A percentile compares a stretch with the other conserved stretches of the same genome.
phyloP scores from a whole-genome alignment of 257 asterid species.

The Jacaranda copaia region DNA sequence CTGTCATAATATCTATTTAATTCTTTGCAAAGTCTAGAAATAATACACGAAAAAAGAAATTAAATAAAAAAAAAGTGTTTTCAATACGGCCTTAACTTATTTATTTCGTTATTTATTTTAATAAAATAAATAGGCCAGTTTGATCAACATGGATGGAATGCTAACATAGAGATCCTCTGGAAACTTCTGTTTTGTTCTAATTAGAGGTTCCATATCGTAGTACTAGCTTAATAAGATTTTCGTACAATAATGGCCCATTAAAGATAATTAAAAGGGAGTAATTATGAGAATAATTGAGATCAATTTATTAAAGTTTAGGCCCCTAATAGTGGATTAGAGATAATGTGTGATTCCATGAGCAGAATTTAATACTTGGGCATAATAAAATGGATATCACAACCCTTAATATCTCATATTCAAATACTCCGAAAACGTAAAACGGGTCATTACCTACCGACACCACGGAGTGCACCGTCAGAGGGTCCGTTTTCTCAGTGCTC shows the following conservation, averaged over 20 bases:
- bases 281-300: conserved; percentile 31
- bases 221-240: background rate
- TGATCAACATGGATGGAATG: too few relatives aligned
- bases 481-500: conserved; percentile 17
- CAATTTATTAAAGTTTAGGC: background rate
- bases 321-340: background rate
- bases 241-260: conserved; percentile 7
- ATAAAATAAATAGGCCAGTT: too few relatives aligned
- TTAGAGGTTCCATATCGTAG: background rate
- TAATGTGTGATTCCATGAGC: background rate
- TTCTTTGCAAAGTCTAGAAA: background rate
- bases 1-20: background rate
- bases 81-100: too few relatives aligned
- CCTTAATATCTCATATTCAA: background rate
- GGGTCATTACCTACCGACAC: conserved; percentile 26
- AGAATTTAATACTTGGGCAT: background rate
- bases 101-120: too few relatives aligned
- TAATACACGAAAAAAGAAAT: background rate
- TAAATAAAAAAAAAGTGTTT: too few relatives aligned
- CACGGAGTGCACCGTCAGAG: background rate
- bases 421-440: background rate
- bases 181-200: background rate
- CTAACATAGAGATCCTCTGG: background rate
- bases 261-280: conserved; percentile 6
- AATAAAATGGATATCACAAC: background rate